phyloP scores from a whole-genome alignment of 2,329 filamentous ascomycete genomes.

The Endoconidiophora laricicola region DNA sequence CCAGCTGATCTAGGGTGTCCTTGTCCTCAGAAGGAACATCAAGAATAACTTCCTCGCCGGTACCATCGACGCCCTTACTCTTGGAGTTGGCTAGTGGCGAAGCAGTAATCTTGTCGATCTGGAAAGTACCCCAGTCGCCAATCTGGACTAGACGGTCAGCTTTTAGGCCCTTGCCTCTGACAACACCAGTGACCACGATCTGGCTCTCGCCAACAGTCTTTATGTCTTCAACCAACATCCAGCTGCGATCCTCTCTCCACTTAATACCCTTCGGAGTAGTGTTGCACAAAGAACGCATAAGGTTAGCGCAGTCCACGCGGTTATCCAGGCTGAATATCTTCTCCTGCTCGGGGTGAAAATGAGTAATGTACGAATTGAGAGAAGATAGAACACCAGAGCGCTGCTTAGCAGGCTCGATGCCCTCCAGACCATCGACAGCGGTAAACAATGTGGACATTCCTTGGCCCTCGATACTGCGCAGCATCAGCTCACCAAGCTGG shows the following conservation, averaged over 20 bases:
- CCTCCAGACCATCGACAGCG: constrained; percentile 63
- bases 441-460: constrained; percentile 87
- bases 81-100: constrained; percentile 51
- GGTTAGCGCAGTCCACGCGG: constrained; percentile 76
- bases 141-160: constrained; percentile 80
- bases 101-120: constrained; percentile 74
- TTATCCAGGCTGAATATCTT: constrained; percentile 81
- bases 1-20: constrained; percentile 68
- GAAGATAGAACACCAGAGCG: constrained; percentile 61
- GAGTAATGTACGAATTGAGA: constrained; percentile 79
- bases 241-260: constrained; percentile 90
- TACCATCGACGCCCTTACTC: constrained; percentile 46
- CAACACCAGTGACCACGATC: constrained; percentile 65
- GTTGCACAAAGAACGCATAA: constrained; percentile 81
- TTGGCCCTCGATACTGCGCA: constrained; percentile 80
- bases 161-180: constrained; percentile 75
- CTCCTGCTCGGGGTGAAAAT: constrained; percentile 85
- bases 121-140: constrained; percentile 86
- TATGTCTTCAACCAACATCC: constrained; percentile 80
- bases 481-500: constrained; percentile 63
- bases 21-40: constrained; percentile 61
- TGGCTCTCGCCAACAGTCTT: constrained; percentile 40
- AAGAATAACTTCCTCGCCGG: constrained; percentile 47
- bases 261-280: constrained; percentile 84
- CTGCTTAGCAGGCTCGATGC: constrained; percentile 64